Base-by-base conservation (phyloP, 768 basidiomycete genomes). In the Tricholomella constricta region DNA sequence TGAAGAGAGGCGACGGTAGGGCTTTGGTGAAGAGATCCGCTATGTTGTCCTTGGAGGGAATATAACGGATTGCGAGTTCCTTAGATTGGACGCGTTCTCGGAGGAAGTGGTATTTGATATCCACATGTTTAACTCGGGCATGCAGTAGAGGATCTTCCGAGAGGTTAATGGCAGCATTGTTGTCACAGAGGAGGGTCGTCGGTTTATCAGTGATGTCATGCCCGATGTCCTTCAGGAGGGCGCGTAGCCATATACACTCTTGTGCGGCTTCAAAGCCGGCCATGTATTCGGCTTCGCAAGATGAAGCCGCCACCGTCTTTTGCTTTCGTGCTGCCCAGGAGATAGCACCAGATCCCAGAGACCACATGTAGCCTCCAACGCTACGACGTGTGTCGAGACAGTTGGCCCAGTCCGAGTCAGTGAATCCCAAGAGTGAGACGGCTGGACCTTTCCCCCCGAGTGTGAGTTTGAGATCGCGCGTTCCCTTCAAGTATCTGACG, bases 61-160 rank as follows among this genome's bases (percentile, higher is more conserved):
- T 54, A 46, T 72, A 69, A 3, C 22, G 22, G 3, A 76, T n/a
- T 0, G 12, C 10, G 25, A 78, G 32, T 0, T 60, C 52, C 0
- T 59, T 44, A 6, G 52, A 34, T 1, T 67, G 61, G 8, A 76
- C 62, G 2, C 52, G 55, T 53, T 78, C 66, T 1, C 69, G 60
- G 10, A 76, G 52, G 49, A 67, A 72, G 50, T 78, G 72, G 49
- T 73, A n/a, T n/a, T n/a, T n/a, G n/a, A n/a, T n/a, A n/a, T n/a
- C n/a, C n/a, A n/a, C n/a, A n/a, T n/a, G n/a, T n/a, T n/a, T n/a
- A n/a, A n/a, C n/a, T n/a, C n/a, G n/a, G n/a, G n/a, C n/a, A n/a
- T n/a, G n/a, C n/a, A n/a, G n/a, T n/a, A n/a, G n/a, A n/a, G n/a
- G n/a, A n/a, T n/a, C n/a, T n/a, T n/a, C n/a, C n/a, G n/a, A 70